A percentile compares a stretch with the other conserved stretches of the same genome.
Evolutionary conservation across 169 alveolate genomes (phyloP).

Genomic region (Plasmodium inui): DNA sequence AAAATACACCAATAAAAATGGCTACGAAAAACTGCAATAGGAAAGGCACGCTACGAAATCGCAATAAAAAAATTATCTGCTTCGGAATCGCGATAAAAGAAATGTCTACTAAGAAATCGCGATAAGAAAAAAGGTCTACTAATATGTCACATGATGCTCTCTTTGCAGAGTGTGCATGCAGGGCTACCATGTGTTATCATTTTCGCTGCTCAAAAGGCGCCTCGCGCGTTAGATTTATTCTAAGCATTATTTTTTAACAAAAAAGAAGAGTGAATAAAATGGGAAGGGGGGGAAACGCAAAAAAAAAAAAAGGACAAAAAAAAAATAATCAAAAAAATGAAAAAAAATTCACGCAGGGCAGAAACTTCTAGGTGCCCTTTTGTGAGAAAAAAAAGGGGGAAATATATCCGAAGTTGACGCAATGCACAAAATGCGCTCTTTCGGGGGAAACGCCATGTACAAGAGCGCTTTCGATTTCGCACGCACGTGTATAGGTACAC

Average conservation of each 20-base stretch:
- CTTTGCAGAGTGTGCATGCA: not conserved
- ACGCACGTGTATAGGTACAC: not conserved
- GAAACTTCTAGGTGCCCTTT: not conserved
- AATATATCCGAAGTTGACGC: not conserved
- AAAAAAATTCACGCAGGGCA: not conserved
- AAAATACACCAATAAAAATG: slow-evolving; percentile 8
- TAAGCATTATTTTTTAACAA: slow-evolving; percentile 21
- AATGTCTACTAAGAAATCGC: not conserved
- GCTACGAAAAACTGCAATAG: not conserved
- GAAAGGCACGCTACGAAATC: not conserved
- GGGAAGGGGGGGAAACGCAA: slow-evolving; percentile 8
- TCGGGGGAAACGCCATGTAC: not conserved
- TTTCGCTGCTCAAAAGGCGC: not conserved
- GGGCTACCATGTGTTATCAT: not conserved
- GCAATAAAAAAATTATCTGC: not conserved
- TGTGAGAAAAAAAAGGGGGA: slow-evolving; percentile 7
- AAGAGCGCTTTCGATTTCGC: not conserved
- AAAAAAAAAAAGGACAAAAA: slow-evolving; percentile 11
- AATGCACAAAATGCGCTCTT: not conserved
- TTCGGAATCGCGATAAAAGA: not conserved
- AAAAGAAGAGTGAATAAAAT: not conserved
- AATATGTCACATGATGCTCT: slow-evolving; percentile 18
- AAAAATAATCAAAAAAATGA: not conserved
- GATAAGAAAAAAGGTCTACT: not conserved
- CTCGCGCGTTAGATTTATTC: slow-evolving; percentile 32